Conservation (phyloP, 106 monocot genomes). For the Alisma plantagoaquatica region DNA sequence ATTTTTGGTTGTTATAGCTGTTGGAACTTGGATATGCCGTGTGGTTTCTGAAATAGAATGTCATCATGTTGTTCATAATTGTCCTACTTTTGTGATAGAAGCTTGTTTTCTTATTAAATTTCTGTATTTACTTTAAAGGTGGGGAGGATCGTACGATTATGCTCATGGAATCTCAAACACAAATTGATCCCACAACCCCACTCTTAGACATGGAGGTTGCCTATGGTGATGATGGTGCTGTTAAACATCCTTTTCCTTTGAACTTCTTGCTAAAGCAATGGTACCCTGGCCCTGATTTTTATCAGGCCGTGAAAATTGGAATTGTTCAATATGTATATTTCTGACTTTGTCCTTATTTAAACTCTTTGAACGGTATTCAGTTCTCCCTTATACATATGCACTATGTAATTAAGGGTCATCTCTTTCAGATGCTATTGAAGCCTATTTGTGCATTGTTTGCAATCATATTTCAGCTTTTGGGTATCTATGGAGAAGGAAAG, state of each 20-base stretch:
- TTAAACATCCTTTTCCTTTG: constrained; percentile 93
- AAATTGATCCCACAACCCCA: constrained; percentile 47
- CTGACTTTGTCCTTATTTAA: too few relatives aligned
- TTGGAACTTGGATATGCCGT: too few relatives aligned
- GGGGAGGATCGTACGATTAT: constrained; percentile 89
- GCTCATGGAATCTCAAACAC: constrained; percentile 64
- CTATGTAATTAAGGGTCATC: too few relatives aligned
- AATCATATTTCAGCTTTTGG: constrained; percentile 71
- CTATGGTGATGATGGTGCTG: constrained; percentile 55
- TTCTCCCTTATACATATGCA: too few relatives aligned
- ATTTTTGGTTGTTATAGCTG: too few relatives aligned
- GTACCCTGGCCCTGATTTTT: constrained; percentile 85
- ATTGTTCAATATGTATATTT: constrained; percentile 95
- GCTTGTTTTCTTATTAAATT: neutral
- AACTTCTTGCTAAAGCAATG: constrained; percentile 71
- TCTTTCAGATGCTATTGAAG: constrained; percentile 91
- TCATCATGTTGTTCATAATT: too few relatives aligned
- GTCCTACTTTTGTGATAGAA: too few relatives aligned
- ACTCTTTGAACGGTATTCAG: too few relatives aligned
- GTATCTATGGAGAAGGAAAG: constrained; percentile 95
- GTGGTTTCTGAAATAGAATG: too few relatives aligned
- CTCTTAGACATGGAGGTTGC: constrained; percentile 67
- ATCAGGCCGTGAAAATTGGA: constrained; percentile 94
- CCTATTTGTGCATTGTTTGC: constrained; percentile 82
- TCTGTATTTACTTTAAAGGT: constrained; percentile 26